Percentiles rank a stretch among this genome's conserved stretches.
Conservation (phyloP, 441 rosid genomes). For the Breynia disticha region DNA sequence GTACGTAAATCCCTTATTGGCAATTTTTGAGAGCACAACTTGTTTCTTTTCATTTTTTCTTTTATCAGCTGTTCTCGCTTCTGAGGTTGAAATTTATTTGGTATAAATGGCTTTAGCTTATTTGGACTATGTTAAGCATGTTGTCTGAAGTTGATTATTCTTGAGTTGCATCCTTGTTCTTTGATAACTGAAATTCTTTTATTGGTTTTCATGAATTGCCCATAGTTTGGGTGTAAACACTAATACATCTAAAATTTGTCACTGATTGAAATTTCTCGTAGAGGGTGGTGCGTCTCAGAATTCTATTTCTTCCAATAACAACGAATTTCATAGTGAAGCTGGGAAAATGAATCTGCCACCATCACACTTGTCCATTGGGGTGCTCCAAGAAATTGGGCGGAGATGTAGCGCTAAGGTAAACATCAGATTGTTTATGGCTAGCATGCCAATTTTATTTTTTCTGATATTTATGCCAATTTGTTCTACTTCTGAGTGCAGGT, state of each 20-base stretch:
- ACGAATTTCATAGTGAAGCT: conserved; percentile 47
- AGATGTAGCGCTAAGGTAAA: conserved; percentile 84
- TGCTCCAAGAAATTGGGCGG: conserved; percentile 87
- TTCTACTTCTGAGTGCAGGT: conserved; percentile 40
- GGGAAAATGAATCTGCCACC: conserved; percentile 51
- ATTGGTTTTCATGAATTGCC: neutral
- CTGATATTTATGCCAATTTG: conserved; percentile 3
- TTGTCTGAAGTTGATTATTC: too few species aligned
- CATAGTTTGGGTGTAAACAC: neutral
- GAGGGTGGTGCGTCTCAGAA: conserved; percentile 56
- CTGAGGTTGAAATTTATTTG: too few species aligned
- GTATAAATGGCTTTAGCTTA: too few species aligned
- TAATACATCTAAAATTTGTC: neutral
- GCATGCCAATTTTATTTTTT: conserved; percentile 4
- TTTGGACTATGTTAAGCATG: too few species aligned
- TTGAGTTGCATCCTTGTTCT: too few species aligned
- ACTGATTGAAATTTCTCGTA: conserved; percentile 27
- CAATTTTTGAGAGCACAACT: neutral
- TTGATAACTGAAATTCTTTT: too few species aligned
- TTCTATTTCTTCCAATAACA: conserved; percentile 34
- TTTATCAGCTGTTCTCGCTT: too few species aligned
- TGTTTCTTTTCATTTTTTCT: neutral
- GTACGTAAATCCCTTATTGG: conserved; percentile 24
- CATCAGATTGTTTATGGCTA: conserved; percentile 1
- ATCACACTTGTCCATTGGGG: conserved; percentile 65